A percentile compares a stretch with the other conserved stretches of the same genome.
Evolutionary conservation across 2,329 filamentous ascomycete species (phyloP).

Genomic region (Cordyceps tenuipes): DNA sequence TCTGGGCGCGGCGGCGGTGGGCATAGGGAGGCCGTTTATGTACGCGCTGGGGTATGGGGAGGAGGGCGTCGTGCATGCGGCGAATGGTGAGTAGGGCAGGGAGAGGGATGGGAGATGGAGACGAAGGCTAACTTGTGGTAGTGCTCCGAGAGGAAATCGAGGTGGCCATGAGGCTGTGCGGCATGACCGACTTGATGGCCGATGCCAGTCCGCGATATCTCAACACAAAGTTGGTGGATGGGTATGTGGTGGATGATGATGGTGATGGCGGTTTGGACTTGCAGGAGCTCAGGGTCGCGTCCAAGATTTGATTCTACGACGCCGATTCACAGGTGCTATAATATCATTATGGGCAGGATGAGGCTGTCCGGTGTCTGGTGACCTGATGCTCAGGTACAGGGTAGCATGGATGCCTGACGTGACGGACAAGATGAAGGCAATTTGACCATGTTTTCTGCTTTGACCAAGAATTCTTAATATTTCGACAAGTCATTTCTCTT

Average conservation of each 20-base stretch:
- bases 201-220: slow-evolving; percentile 14
- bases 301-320: slow-evolving; percentile 5
- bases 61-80: slow-evolving; percentile 35
- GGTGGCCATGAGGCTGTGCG: slow-evolving; percentile 29
- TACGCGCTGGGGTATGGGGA: slow-evolving; percentile 31
- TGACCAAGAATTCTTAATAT: too few species aligned
- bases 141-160: slow-evolving; percentile 30
- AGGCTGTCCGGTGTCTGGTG: too few species aligned
- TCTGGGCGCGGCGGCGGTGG: slow-evolving; percentile 33
- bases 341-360: too few species aligned
- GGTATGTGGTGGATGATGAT: slow-evolving; percentile 12
- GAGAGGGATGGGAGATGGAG: neutral
- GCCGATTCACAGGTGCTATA: too few species aligned
- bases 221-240: slow-evolving; percentile 19
- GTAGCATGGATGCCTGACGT: too few species aligned
- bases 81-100: slow-evolving; percentile 26
- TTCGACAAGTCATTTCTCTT: too few species aligned
- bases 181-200: slow-evolving; percentile 16
- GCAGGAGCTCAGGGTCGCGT: neutral
- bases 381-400: too few species aligned
- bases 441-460: too few species aligned
- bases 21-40: slow-evolving; percentile 41
- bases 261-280: neutral
- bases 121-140: slow-evolving; percentile 11
- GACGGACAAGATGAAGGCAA: too few species aligned